Percentiles rank a stretch among this genome's conserved stretches.
Evolutionary conservation across 2,329 filamentous ascomycete species (phyloP).

Genomic region (Biscogniauxia mediterranea): DNA sequence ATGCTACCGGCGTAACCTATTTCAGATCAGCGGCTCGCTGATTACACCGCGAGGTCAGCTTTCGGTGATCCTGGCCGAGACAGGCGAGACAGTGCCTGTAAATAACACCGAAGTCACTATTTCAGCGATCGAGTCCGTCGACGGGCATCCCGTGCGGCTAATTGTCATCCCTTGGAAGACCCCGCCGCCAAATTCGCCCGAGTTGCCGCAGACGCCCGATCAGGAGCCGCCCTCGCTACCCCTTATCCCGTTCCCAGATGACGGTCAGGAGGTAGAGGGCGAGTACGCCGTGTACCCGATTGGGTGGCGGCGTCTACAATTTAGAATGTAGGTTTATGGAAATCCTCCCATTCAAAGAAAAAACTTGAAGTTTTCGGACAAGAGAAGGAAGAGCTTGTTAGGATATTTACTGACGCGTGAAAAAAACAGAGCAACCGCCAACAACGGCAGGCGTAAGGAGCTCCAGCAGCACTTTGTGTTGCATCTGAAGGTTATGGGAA

Average conservation of each 20-base stretch:
- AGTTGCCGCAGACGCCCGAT: slow-evolving; percentile 64
- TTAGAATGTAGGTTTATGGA: slow-evolving; percentile 64
- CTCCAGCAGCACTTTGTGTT: slow-evolving; percentile 95
- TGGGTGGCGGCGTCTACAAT: slow-evolving; percentile 90
- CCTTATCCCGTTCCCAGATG: slow-evolving; percentile 65
- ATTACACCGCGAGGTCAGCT: slow-evolving; percentile 75
- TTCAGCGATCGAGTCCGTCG: slow-evolving; percentile 91
- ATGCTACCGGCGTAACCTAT: slow-evolving; percentile 92
- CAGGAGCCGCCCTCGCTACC: slow-evolving; percentile 85
- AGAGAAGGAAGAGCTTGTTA: slow-evolving; percentile 3
- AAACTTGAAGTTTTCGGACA: neutral
- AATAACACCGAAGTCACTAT: slow-evolving; percentile 82
- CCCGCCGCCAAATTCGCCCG: slow-evolving; percentile 74
- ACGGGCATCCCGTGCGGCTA: slow-evolving; percentile 86
- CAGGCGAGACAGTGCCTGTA: slow-evolving; percentile 80
- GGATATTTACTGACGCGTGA: slow-evolving; percentile 10
- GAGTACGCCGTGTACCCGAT: slow-evolving; percentile 91
- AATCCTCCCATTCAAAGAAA: neutral
- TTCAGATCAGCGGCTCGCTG: slow-evolving; percentile 90
- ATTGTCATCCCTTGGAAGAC: slow-evolving; percentile 99
- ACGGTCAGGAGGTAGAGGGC: slow-evolving; percentile 60
- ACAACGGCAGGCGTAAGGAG: slow-evolving; percentile 92
- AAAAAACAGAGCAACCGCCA: slow-evolving; percentile 73
- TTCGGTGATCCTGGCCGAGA: slow-evolving; percentile 73
- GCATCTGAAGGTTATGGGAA: slow-evolving; percentile 81